Evolutionary conservation across 352 stramenopile genomes (phyloP).

Genomic region (Phytophthora idaei): DNA sequence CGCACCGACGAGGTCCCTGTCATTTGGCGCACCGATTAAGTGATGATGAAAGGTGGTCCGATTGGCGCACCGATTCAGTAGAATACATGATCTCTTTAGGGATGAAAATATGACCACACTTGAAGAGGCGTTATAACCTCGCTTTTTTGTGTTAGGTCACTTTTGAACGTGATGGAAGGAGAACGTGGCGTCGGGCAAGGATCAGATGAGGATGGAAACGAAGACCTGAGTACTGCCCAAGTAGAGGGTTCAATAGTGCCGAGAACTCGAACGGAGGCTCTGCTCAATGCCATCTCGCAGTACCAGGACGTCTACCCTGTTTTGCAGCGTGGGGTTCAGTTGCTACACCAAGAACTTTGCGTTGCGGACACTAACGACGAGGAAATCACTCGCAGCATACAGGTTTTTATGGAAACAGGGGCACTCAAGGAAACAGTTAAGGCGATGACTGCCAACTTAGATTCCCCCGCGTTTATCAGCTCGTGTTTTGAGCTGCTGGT

Average conservation of each 20-base stretch:
- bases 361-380: background rate
- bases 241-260: slow-evolving; percentile 12
- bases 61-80: slow-evolving; percentile 87
- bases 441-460: slow-evolving; percentile 24
- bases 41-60: too few relatives aligned
- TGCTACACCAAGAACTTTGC: slow-evolving; percentile 25
- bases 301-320: slow-evolving; percentile 43
- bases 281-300: slow-evolving; percentile 38
- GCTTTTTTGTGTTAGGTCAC: slow-evolving; percentile 4
- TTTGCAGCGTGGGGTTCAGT: slow-evolving; percentile 30
- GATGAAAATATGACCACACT: slow-evolving; percentile 2
- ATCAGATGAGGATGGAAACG: background rate
- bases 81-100: background rate
- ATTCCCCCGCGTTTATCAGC: slow-evolving; percentile 20
- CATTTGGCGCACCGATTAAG: slow-evolving; percentile 93
- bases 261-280: slow-evolving; percentile 25
- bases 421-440: slow-evolving; percentile 13
- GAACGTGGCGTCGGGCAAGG: background rate
- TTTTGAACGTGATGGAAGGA: slow-evolving; percentile 18
- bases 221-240: background rate
- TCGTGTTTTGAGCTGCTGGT: slow-evolving; percentile 27
- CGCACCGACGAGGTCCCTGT: slow-evolving; percentile 97
- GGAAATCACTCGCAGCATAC: slow-evolving; percentile 9
- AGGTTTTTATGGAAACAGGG: slow-evolving; percentile 16
- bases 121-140: slow-evolving; percentile 13